phyloP scores from a whole-genome alignment of 257 asterid species.

The Solanum pinnatisectum region DNA sequence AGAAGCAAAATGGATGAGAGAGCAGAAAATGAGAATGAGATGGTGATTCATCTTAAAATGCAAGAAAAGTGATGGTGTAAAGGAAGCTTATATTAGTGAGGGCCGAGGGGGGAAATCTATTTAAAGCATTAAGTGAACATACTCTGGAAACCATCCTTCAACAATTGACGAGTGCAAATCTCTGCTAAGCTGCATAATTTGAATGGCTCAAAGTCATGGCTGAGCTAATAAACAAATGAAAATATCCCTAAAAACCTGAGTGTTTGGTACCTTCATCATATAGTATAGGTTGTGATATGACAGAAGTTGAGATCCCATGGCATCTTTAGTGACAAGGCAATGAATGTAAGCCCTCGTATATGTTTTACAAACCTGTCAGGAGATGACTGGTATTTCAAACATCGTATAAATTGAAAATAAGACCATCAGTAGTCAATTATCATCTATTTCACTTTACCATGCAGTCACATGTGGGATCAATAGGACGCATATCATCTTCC shows the following conservation, averaged over 20 bases:
- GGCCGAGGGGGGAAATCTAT: neutral
- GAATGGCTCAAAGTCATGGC: slow-evolving; percentile 4
- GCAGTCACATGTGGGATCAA: slow-evolving; percentile 77
- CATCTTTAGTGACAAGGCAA: slow-evolving; percentile 92
- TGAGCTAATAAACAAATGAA: neutral
- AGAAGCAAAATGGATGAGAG: neutral
- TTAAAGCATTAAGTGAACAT: slow-evolving; percentile 13
- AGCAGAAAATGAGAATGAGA: neutral
- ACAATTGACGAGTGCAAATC: slow-evolving; percentile 73
- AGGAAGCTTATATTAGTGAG: neutral
- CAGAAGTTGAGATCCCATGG: slow-evolving; percentile 95
- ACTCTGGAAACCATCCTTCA: slow-evolving; percentile 79
- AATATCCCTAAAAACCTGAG: neutral
- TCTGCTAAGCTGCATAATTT: slow-evolving; percentile 81
- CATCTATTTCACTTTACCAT: slow-evolving; percentile 41
- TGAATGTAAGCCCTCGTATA: slow-evolving; percentile 91
- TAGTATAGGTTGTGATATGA: slow-evolving; percentile 83
- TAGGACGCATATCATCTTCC: slow-evolving; percentile 75
- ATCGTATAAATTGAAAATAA: neutral
- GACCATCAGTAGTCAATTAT: neutral
- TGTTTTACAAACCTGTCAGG: slow-evolving; percentile 68
- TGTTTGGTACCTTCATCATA: slow-evolving; percentile 71
- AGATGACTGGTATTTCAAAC: neutral
- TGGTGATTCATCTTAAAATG: neutral
- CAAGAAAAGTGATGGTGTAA: neutral